Conservation (phyloP, 345 rosid species). For the Tarenaya hassleriana region DNA sequence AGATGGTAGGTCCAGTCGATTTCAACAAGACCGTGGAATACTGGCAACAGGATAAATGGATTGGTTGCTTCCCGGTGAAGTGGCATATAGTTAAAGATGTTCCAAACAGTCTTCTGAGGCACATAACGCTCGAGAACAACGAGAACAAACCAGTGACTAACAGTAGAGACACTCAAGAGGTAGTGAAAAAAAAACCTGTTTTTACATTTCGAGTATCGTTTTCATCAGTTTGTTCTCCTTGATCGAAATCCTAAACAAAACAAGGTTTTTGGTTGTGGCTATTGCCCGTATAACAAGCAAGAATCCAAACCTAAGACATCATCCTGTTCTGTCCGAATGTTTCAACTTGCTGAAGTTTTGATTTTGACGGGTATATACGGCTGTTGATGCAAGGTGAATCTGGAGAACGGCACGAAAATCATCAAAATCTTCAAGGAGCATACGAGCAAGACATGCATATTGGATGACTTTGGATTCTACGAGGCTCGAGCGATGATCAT, state of each 20-base stretch:
- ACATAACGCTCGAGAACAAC: constrained; percentile 54
- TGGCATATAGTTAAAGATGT: constrained; percentile 82
- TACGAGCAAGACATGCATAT: constrained; percentile 46
- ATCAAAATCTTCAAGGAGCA: constrained; percentile 45
- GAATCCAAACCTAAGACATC: no score
- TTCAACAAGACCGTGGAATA: constrained; percentile 55
- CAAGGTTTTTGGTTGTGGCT: no score
- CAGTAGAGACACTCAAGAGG: constrained; percentile 88
- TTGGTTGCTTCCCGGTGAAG: constrained; percentile 70
- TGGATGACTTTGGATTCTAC: constrained; percentile 59
- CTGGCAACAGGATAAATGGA: constrained; percentile 84
- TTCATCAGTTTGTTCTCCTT: no score
- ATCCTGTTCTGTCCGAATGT: no score
- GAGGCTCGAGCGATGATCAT: constrained; percentile 44
- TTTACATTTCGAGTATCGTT: no score
- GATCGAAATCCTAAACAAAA: no score
- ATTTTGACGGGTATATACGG: background rate
- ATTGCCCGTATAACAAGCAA: no score
- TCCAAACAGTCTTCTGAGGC: constrained; percentile 62
- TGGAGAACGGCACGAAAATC: constrained; percentile 42
- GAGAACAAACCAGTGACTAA: no score
- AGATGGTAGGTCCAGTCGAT: constrained; percentile 72
- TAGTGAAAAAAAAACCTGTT: no score
- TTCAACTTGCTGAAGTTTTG: background rate
- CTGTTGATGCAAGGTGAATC: constrained; percentile 36